Conservation (phyloP, 106 monocot genomes). For the Platanthera guangdongensis region DNA sequence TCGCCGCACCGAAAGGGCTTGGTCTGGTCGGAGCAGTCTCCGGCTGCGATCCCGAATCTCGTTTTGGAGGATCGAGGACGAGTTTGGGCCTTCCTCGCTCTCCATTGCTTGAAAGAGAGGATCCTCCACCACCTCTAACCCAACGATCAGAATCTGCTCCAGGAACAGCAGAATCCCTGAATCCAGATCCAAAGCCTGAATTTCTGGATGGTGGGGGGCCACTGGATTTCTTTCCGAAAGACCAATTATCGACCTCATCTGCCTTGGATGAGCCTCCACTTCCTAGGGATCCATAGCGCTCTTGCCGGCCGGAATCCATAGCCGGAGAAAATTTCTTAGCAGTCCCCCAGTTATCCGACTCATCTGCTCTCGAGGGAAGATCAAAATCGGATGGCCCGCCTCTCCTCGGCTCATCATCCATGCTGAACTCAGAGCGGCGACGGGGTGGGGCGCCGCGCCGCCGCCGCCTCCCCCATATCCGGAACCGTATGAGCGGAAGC, state of each 20-base stretch:
- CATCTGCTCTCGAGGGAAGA: conserved; percentile 75
- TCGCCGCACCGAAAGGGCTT: conserved; percentile 73
- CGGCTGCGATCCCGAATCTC: conserved; percentile 3
- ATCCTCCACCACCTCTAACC: conserved; percentile 27
- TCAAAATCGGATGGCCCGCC: conserved; percentile 41
- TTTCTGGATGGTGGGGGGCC: conserved; percentile 5
- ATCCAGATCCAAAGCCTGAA: conserved; percentile 51
- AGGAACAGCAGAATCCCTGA: conserved; percentile 19
- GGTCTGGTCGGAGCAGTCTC: conserved; percentile 27
- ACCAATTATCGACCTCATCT: conserved; percentile 69
- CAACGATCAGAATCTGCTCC: conserved; percentile 41
- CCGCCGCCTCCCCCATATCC: conserved; percentile 16
- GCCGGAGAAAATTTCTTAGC: conserved; percentile 49
- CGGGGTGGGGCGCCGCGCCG: conserved; percentile 14
- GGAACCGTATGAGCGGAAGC: conserved; percentile 54
- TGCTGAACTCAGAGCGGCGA: conserved; percentile 32
- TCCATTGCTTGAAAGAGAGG: conserved; percentile 22
- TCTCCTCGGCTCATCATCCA: conserved; percentile 48
- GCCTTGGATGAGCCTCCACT: conserved; percentile 32
- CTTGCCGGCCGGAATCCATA: conserved; percentile 29
- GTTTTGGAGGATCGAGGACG: conserved; percentile 66
- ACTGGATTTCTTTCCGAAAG: conserved; percentile 41
- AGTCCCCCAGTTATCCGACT: conserved; percentile 71
- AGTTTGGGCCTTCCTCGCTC: conserved; percentile 58
- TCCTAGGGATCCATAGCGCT: conserved; percentile 44